Evolutionary conservation across 768 basidiomycete species (phyloP), one percentile per base, ranked within the genome.

Genomic region (Auriscalpium vulgare): DNA sequence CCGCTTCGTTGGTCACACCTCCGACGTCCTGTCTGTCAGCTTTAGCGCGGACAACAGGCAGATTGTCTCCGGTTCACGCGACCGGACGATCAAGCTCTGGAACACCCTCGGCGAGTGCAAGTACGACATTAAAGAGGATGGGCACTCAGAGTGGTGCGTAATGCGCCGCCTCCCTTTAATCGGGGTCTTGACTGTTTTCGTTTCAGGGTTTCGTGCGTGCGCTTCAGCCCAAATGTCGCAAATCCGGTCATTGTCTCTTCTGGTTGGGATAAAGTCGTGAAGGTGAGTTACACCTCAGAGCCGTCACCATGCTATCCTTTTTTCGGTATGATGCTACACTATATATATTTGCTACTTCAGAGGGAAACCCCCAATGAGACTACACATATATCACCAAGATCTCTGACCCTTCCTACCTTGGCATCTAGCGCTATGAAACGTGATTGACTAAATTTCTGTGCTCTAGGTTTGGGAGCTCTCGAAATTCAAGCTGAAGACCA

Each of bases 41-140:
- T 99, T 99, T 85, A 94, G 91, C 63, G 97, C 97, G 57, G 97
- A 99, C 76, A 98, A 99, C 85, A 81, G 97, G 71, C 97, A 98
- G 73, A 99, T 99, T 71, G 97, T 99, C 65, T 97, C 94, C 52
- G 97, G 94, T 54, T 95, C 94, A 60, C 90, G 97, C 63, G 97
- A 99, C 83, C 80, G 80, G 71, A 86, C 90, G 43, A 99, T 99
- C 81, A 99, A 98, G 75, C 90, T 99, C 68, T 99, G 97, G 97
- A 99, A 99, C 79, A 99, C 97, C 59, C 86, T 99, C 62, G 97
- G 97, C 68, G 97, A 99, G 76, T 99, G 97, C 81, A 99, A 99
- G 74, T 98, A 93, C 72, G 91, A 98, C 72, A 99, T 99, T 74
- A 91, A 92, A 76, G 95, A 99, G 64, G 97, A 98, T 65, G 94